These are phyloP conservation scores for Kazachstania martiniae DNA, from an alignment of 805 yeast species.

Conservation along the genomic window DNA sequence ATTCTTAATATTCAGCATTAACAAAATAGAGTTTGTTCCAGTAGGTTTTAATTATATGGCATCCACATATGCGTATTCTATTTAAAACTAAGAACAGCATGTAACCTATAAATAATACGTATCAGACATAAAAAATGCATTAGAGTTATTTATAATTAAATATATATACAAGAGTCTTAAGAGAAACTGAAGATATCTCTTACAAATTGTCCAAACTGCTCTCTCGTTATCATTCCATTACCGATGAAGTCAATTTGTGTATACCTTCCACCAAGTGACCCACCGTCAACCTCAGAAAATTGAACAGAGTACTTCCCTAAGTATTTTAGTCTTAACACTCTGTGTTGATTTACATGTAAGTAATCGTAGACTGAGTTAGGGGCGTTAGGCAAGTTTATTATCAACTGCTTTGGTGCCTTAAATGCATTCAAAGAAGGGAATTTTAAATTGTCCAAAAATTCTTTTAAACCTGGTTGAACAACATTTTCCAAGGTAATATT, in stretches of 20 bases:
- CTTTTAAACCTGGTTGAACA: slow-evolving; percentile 35
- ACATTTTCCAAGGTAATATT: slow-evolving; percentile 3
- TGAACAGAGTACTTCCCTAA: slow-evolving; percentile 23
- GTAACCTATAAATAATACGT: too few relatives aligned
- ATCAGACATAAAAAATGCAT: background rate
- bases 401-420: background rate
- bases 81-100: too few relatives aligned
- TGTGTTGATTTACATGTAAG: slow-evolving; percentile 14
- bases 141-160: background rate
- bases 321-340: slow-evolving; percentile 18
- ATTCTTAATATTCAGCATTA: background rate
- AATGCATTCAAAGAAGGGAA: background rate
- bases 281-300: slow-evolving; percentile 22
- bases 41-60: too few relatives aligned
- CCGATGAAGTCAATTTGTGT: slow-evolving; percentile 24
- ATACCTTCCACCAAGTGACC: slow-evolving; percentile 17
- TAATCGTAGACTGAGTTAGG: slow-evolving; percentile 10
- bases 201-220: slow-evolving; percentile 5
- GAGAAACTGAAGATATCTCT: slow-evolving; percentile 5
- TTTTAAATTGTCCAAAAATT: slow-evolving; percentile 25
- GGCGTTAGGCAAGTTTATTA: slow-evolving; percentile 1
- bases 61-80: too few relatives aligned
- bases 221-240: slow-evolving; percentile 1
- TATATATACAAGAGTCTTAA: slow-evolving; percentile 1
- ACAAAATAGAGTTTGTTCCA: too few relatives aligned